Conservation (phyloP, 2,329 filamentous ascomycete genomes). For the Fusarium xyrophilum region DNA sequence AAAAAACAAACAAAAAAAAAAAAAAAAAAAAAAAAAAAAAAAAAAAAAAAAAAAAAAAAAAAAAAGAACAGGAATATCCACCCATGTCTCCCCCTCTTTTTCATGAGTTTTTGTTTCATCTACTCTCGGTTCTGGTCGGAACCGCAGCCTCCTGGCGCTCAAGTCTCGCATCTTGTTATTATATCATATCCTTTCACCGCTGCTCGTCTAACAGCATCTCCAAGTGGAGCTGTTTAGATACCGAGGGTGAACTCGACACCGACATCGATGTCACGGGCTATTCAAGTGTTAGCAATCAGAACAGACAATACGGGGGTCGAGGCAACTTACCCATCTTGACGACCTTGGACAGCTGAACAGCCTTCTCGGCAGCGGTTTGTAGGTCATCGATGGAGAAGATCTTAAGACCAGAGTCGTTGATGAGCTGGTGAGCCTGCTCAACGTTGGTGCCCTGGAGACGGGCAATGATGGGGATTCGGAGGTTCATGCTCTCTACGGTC, state of each 20-base stretch:
- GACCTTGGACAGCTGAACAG: slow-evolving; percentile 98
- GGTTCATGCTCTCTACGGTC: slow-evolving; percentile 92
- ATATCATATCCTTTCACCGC: slow-evolving; percentile 37
- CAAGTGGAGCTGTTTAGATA: slow-evolving; percentile 68
- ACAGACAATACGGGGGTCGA: not conserved
- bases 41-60: no score
- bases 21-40: no score
- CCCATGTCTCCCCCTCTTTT: slow-evolving; percentile 30
- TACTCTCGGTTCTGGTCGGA: slow-evolving; percentile 28
- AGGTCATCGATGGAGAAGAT: slow-evolving; percentile 99
- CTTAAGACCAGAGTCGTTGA: slow-evolving; percentile 98
- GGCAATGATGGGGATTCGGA: slow-evolving; percentile 95
- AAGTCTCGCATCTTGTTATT: slow-evolving; percentile 39
- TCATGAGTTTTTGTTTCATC: slow-evolving; percentile 19
- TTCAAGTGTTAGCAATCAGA: slow-evolving; percentile 29
- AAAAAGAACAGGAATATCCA: slow-evolving; percentile 39
- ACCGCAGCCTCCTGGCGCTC: slow-evolving; percentile 25
- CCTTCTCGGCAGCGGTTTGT: slow-evolving; percentile 96
- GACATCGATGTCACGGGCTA: slow-evolving; percentile 94
- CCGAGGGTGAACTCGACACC: slow-evolving; percentile 94
- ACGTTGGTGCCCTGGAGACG: slow-evolving; percentile 98
- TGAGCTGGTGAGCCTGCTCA: slow-evolving; percentile 88
- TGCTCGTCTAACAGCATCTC: slow-evolving; percentile 20
- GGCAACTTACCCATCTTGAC: slow-evolving; percentile 87
- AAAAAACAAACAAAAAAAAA: no score